A percentile compares a stretch with the other conserved stretches of the same genome.
phyloP scores from a whole-genome alignment of 768 basidiomycete species.

The Kwoniella shandongensis region DNA sequence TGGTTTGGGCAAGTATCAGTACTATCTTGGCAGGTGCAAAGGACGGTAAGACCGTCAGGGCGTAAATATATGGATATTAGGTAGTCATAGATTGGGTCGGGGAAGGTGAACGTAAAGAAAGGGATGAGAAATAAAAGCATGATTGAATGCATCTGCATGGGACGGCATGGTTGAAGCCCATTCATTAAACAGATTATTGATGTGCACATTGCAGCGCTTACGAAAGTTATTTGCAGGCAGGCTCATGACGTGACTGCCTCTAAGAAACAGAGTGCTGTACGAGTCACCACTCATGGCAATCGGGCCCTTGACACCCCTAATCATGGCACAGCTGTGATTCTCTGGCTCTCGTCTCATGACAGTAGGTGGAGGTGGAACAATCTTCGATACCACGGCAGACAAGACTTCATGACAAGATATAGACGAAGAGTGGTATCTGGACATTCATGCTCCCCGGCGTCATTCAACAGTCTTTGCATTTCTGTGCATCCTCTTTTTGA shows the following conservation, averaged over 20 bases:
- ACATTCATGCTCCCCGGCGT: no score
- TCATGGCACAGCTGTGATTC: constrained; percentile 1
- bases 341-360: neutral
- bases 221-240: no score
- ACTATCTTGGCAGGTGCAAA: constrained; percentile 36
- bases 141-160: neutral
- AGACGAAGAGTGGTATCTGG: neutral
- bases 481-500: constrained; percentile 9
- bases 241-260: no score
- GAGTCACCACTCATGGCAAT: no score
- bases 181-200: neutral
- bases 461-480: constrained; percentile 1
- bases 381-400: neutral
- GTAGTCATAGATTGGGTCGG: neutral
- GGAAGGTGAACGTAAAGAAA: neutral
- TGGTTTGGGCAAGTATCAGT: constrained; percentile 69
- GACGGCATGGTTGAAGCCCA: neutral
- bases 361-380: constrained; percentile 2
- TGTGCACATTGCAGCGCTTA: neutral
- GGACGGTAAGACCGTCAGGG: constrained; percentile 30
- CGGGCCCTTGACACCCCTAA: no score
- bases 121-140: no score
- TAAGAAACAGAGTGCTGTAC: no score
- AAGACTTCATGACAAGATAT: neutral
- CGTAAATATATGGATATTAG: constrained; percentile 1